A percentile compares a stretch with the other conserved stretches of the same genome.
Conservation (phyloP, 1,284 basidiomycete genomes). For the Apiotrichum sp. region DNA sequence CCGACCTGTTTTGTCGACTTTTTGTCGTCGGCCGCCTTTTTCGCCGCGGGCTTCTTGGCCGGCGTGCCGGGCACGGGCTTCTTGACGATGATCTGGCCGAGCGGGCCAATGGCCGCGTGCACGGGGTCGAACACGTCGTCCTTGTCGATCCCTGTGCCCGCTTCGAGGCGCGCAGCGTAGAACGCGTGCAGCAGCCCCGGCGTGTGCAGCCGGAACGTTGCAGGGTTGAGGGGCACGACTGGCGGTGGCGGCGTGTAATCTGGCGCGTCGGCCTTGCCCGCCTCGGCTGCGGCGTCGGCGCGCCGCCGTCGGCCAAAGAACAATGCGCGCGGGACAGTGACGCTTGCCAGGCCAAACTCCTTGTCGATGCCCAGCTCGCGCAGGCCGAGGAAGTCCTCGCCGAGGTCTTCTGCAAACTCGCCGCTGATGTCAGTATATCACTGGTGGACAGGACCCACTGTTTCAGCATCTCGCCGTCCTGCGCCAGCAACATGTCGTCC, state of each 20-base stretch:
- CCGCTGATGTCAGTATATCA: slow-evolving; percentile 52
- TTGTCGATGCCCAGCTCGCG: slow-evolving; percentile 80
- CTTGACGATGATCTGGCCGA: slow-evolving; percentile 42
- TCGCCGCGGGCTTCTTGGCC: slow-evolving; percentile 7
- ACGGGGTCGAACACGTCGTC: slow-evolving; percentile 34
- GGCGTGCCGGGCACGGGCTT: slow-evolving; percentile 1
- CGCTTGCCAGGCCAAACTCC: slow-evolving; percentile 72
- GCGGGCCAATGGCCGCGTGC: slow-evolving; percentile 36
- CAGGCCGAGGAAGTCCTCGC: slow-evolving; percentile 90
- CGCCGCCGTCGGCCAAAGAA: slow-evolving; percentile 60
- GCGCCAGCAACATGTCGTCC: slow-evolving; percentile 73
- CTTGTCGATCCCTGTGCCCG: slow-evolving; percentile 5
- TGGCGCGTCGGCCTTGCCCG: slow-evolving; percentile 54
- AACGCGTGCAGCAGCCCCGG: slow-evolving; percentile 70
- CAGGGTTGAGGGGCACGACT: slow-evolving; percentile 62
- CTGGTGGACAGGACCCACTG: slow-evolving; percentile 51
- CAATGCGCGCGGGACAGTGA: slow-evolving; percentile 71
- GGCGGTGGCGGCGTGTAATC: slow-evolving; percentile 79
- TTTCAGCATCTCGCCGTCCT: slow-evolving; percentile 64
- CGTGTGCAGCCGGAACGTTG: slow-evolving; percentile 67
- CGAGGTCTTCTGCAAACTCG: slow-evolving; percentile 77
- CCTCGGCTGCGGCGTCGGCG: slow-evolving; percentile 16
- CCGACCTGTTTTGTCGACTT: slow-evolving; percentile 35
- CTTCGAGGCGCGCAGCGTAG: slow-evolving; percentile 58
- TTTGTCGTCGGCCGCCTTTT: slow-evolving; percentile 18